These are phyloP conservation scores for Pichia sp. DNA, from an alignment of 1,139 yeast genomes.

Conservation along the genomic window DNA sequence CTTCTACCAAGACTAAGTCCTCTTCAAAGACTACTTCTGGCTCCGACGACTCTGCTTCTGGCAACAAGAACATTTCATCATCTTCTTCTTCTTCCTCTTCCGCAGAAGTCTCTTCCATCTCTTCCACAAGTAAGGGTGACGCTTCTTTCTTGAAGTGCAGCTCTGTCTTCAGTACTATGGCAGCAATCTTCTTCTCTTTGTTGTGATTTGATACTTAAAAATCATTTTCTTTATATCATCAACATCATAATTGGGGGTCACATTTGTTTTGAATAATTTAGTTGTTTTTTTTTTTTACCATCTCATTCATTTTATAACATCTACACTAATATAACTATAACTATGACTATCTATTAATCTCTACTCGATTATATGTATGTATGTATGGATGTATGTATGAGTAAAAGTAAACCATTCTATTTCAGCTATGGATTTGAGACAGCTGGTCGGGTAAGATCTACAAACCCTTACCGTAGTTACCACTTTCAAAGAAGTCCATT, in stretches of 20 bases:
- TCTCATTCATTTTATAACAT: constrained; percentile 2
- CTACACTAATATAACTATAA: constrained; percentile 8
- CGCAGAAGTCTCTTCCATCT: constrained; percentile 22
- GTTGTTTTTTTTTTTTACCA: constrained; percentile 4
- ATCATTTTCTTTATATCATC: neutral
- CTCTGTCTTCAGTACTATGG: constrained; percentile 54
- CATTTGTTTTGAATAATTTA: constrained; percentile 2
- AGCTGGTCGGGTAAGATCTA: constrained; percentile 31
- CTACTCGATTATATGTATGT: neutral
- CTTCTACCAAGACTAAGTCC: constrained; percentile 25
- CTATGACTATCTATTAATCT: constrained; percentile 8
- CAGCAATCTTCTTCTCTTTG: constrained; percentile 61
- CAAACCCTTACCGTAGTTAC: constrained; percentile 87
- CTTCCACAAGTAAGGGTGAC: constrained; percentile 24
- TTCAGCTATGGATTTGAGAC: neutral
- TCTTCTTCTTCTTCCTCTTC: constrained; percentile 30
- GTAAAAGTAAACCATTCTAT: neutral
- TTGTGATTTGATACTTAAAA: constrained; percentile 28
- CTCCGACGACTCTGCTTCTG: constrained; percentile 18
- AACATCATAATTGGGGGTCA: neutral
- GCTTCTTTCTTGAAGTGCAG: constrained; percentile 34
- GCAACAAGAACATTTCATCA: constrained; percentile 23
- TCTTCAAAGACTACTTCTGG: constrained; percentile 36
- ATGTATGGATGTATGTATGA: too few species aligned
- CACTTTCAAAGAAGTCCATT: constrained; percentile 68